These are phyloP conservation scores for Colletotrichum cuscutae DNA, from an alignment of 2,329 filamentous ascomycete genomes.

Conservation along the genomic window DNA sequence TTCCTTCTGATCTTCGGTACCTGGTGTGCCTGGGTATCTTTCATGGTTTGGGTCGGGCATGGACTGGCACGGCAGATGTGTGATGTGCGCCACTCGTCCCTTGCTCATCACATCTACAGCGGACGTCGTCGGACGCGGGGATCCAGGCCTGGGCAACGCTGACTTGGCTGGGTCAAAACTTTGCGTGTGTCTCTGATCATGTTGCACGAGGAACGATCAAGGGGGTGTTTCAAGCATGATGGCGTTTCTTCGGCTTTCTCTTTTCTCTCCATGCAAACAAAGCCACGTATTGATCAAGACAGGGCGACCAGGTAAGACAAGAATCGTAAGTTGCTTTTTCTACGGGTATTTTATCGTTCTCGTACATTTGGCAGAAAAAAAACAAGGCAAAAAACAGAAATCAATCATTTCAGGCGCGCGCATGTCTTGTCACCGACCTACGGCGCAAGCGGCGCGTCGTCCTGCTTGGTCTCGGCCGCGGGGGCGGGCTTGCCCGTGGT, in stretches of 20 bases:
- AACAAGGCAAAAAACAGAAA: neutral
- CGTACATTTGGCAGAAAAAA: neutral
- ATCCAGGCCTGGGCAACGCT: neutral
- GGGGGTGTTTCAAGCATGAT: neutral
- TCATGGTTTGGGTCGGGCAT: neutral
- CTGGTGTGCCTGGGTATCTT: neutral
- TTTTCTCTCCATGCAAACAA: neutral
- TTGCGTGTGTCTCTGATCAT: neutral
- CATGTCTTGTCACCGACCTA: constrained; percentile 35
- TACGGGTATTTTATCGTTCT: constrained; percentile 27
- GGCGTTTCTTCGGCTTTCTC: neutral
- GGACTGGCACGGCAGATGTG: neutral
- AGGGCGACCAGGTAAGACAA: neutral
- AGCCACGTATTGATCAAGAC: neutral
- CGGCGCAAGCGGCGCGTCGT: constrained; percentile 47
- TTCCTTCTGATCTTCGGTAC: neutral
- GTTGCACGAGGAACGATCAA: constrained; percentile 1
- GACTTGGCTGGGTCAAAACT: neutral
- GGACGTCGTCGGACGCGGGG: neutral
- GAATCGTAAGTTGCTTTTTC: constrained; percentile 16
- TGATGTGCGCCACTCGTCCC: neutral
- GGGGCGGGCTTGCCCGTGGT: constrained; percentile 43
- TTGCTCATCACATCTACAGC: neutral
- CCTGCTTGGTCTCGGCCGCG: constrained; percentile 44
- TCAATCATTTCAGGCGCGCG: neutral